Conservation (phyloP, 352 stramenopile genomes). For the Phytophthora quininea region DNA sequence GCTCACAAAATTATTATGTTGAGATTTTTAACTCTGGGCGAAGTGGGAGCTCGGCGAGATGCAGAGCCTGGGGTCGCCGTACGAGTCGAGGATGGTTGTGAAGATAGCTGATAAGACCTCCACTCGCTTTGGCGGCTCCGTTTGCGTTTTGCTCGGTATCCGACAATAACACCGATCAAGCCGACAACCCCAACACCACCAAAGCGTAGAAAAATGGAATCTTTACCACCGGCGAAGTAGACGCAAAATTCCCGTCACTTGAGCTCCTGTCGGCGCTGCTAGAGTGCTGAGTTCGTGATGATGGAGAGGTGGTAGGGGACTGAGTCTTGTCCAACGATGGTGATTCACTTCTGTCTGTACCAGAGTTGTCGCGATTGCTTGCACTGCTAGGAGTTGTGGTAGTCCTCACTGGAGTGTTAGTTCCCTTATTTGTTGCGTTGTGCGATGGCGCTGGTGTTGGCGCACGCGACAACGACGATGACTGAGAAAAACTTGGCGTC, state of each 20-base stretch:
- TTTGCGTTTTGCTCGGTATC: slow-evolving; percentile 35
- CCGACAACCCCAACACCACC: slow-evolving; percentile 39
- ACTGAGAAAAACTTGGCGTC: neutral
- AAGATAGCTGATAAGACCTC: slow-evolving; percentile 16
- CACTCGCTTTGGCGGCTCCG: slow-evolving; percentile 21
- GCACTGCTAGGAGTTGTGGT: neutral
- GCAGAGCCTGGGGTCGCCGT: slow-evolving; percentile 1
- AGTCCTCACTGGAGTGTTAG: neutral
- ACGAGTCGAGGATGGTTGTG: slow-evolving; percentile 10
- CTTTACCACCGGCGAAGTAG: slow-evolving; percentile 25
- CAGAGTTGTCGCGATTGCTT: slow-evolving; percentile 1
- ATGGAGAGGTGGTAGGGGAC: neutral
- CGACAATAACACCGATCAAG: slow-evolving; percentile 26
- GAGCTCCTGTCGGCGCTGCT: slow-evolving; percentile 7
- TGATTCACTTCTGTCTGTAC: neutral
- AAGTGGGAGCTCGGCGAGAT: neutral
- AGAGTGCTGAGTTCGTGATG: neutral
- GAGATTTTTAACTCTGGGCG: neutral
- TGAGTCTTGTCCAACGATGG: slow-evolving; percentile 1
- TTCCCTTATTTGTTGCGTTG: neutral
- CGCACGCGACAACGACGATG: neutral
- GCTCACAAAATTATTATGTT: slow-evolving; percentile 23
- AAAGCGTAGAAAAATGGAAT: slow-evolving; percentile 55
- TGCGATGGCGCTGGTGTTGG: neutral
- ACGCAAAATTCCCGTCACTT: slow-evolving; percentile 13